phyloP scores from a whole-genome alignment of 139 green algal species.

The Ulvella scutata region DNA sequence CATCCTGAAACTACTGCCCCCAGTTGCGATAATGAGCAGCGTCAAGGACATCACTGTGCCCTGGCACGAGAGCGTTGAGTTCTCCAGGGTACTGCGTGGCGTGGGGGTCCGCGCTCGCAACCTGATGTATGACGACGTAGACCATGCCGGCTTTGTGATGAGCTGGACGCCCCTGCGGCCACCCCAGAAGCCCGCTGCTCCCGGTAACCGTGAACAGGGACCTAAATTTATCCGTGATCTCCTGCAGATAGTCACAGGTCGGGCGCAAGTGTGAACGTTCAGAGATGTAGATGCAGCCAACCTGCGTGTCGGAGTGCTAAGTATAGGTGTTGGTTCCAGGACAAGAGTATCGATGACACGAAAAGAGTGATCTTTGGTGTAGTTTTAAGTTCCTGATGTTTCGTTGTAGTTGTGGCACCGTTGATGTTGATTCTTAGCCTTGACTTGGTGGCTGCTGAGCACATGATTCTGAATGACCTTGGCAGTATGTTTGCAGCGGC shows the following conservation, averaged over 20 bases:
- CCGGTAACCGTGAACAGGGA: not conserved
- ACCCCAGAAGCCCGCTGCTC: not conserved
- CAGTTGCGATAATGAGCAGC: constrained; percentile 30
- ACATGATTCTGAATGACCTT: too few relatives aligned
- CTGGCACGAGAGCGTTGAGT: constrained; percentile 39
- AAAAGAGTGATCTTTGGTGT: too few relatives aligned
- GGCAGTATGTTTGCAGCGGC: too few relatives aligned
- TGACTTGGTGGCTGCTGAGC: too few relatives aligned
- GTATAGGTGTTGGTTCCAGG: not conserved
- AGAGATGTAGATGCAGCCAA: not conserved
- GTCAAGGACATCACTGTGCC: constrained; percentile 33
- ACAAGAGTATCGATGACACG: not conserved
- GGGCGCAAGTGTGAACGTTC: not conserved
- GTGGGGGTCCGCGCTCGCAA: constrained; percentile 27
- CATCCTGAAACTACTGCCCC: constrained; percentile 23
- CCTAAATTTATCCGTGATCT: not conserved
- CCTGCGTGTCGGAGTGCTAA: not conserved
- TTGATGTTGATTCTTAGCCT: too few relatives aligned
- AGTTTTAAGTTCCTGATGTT: too few relatives aligned
- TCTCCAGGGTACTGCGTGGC: constrained; percentile 28
- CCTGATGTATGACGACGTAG: constrained; percentile 42
- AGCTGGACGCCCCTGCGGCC: constrained; percentile 7
- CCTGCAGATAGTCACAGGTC: not conserved
- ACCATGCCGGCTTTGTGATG: constrained; percentile 35
- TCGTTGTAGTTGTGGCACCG: too few relatives aligned